These are phyloP conservation scores for Solanum habrochaites DNA, from an alignment of 257 asterid species.

Conservation along the genomic window DNA sequence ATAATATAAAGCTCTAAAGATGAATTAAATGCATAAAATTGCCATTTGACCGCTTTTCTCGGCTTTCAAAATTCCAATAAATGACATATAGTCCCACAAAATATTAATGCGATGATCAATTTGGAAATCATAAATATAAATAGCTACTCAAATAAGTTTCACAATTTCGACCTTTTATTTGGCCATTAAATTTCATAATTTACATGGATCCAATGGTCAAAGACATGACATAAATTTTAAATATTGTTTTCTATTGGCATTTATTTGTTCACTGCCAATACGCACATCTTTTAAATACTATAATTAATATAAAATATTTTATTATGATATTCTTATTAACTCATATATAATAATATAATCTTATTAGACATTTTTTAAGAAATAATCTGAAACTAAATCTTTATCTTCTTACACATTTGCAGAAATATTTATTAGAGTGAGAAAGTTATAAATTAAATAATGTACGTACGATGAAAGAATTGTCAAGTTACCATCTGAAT, in stretches of 20 bases:
- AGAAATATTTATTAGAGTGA: background rate
- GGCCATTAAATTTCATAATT: background rate
- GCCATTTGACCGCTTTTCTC: background rate
- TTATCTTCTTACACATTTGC: background rate
- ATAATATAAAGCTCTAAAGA: background rate
- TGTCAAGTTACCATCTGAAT: background rate
- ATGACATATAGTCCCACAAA: background rate
- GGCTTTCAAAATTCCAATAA: background rate
- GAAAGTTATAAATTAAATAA: background rate
- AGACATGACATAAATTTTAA: background rate
- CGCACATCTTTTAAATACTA: background rate
- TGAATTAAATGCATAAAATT: background rate
- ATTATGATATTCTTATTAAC: too few relatives aligned
- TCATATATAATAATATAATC: too few relatives aligned
- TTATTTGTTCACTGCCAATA: too few relatives aligned
- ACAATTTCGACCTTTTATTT: background rate
- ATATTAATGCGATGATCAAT: background rate
- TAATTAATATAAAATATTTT: background rate
- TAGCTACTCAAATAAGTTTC: background rate
- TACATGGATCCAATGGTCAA: background rate
- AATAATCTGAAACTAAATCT: background rate
- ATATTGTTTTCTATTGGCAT: background rate
- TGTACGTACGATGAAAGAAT: background rate
- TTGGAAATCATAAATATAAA: background rate
- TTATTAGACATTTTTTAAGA: background rate